A percentile compares a stretch with the other conserved stretches of the same genome.
Conservation (phyloP, 164 flowering plant genomes). For the Magnolia sinica region DNA sequence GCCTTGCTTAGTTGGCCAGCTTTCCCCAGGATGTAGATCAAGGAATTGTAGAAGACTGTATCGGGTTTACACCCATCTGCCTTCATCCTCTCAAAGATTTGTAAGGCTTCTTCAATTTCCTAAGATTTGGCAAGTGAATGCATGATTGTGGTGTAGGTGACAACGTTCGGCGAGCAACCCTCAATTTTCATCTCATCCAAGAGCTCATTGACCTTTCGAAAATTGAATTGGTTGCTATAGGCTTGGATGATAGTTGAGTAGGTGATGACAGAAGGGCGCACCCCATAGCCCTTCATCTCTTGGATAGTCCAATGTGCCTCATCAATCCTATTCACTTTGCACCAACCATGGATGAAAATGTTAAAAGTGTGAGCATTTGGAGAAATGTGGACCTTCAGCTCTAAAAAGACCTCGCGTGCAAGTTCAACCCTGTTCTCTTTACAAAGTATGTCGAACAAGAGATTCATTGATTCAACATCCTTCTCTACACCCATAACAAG, state of each 20-base stretch:
- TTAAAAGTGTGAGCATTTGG: constrained; percentile 46
- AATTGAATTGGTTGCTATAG: constrained; percentile 47
- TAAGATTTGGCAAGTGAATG: constrained; percentile 32
- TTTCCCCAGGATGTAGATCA: constrained; percentile 62
- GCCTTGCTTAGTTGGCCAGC: constrained; percentile 54
- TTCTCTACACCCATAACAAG: constrained; percentile 56
- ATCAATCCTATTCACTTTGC: constrained; percentile 38
- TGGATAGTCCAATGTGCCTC: constrained; percentile 85
- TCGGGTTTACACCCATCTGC: constrained; percentile 56
- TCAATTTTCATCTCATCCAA: constrained; percentile 69
- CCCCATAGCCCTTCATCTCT: constrained; percentile 81
- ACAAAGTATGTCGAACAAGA: constrained; percentile 80
- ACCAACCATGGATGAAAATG: constrained; percentile 32
- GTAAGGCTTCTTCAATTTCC: constrained; percentile 51
- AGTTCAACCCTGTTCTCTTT: constrained; percentile 63
- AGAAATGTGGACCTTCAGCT: constrained; percentile 53
- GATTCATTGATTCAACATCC: constrained; percentile 72
- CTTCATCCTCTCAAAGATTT: constrained; percentile 49
- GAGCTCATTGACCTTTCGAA: constrained; percentile 48
- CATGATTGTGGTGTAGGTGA: constrained; percentile 69
- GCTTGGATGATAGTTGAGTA: constrained; percentile 68
- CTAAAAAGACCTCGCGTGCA: constrained; percentile 59
- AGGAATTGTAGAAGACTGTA: constrained; percentile 57
- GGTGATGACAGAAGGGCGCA: constrained; percentile 68
- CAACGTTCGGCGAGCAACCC: constrained; percentile 63